Base-by-base conservation (phyloP, 2,329 filamentous ascomycete genomes). In the Pyricularia sp. region DNA sequence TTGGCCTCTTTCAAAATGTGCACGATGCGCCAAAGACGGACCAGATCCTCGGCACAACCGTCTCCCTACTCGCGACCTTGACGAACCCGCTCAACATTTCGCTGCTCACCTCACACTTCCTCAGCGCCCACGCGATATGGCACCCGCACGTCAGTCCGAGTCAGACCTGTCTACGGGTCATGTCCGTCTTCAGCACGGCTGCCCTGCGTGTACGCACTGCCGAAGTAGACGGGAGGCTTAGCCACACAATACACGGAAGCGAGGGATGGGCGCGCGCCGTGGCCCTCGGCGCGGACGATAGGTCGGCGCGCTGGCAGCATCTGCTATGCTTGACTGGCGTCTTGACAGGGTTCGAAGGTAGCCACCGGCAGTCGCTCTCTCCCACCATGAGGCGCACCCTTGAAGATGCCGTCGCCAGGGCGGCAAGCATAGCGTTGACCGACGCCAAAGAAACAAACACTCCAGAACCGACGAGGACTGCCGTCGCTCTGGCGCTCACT, bases 241-340 rank as follows among this genome's bases (percentile, higher is more conserved):
- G 72, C 69, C 74, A 73, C 36, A 75, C 70, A 23, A 71, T 75
- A n/a, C 81, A 81, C 12, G 79, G 82, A 67, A 82, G 80, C 3
- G 71, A 87, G 10, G 81, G 79, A 26, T 89, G 87, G 86, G 80
- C 85, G 10, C 81, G 82, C 25, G 85, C 85, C 0, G 82, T 89
- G 3, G 82, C 84, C 63, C 84, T 84, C 73, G 87, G 86, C 50
- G 82, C 85, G 11, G 86, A 89, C 68, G 84, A 84, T 36, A 82
- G 83, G 64, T 87, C 87, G 20, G 84, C 83, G 30, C 83, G 92
- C 75, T 97, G 93, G 93, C 90, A 93, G 77, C 93, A 97, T 77
- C 79, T 93, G 33, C 82, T 97, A n/a, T 85, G 94, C 5, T 85
- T 97, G 10, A 89, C 89, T 0, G 94, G 93, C 3, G 81, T 97